Base-by-base conservation (phyloP, 2,329 filamentous ascomycete species). In the Neonectria magnoliae region DNA sequence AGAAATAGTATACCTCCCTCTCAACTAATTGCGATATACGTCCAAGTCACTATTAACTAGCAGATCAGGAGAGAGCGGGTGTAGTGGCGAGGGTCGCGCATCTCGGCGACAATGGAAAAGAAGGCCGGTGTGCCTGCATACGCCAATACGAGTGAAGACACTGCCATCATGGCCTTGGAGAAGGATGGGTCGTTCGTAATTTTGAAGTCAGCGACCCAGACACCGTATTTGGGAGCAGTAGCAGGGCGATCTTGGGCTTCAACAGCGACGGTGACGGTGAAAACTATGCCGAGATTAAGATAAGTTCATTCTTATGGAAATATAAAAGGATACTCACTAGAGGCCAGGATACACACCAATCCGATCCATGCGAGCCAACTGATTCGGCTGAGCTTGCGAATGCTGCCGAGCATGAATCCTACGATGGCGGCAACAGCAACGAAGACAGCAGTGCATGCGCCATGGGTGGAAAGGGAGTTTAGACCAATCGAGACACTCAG, bases 1-100 rank as follows among this genome's bases (percentile, higher is more conserved):
- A 82, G 66, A 74, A 83, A 60, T 78, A 78, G 72, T 83, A 83
- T 5, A 83, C 77, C 0, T 82, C 79, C 77, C 0, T 82, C 79
- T 3, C 75, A 64, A 5, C 68, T 68, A 4, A 80, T 73, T 5
- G 71, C 54, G 16, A 73, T 54, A 44, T 78, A 78, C 16, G 74
- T 76, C 11, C 75, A 44, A 9, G 76, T 66, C 1, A 78, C 64
- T 0, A 57, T 71, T 68, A 13, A 68, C 64, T 57, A 70, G 60
- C 66, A 70, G 6, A 71, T 42, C 5, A 73, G 11, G 2, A 75
- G 62, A 0, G 45, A 27, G 1, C 69, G 68, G 6, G 62, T 71
- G 52, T 70, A 76, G 2, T 64, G 41, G 8, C 47, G 52, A 1
- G 73, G 74, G 14, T 76, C 66, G 4, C 70, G 58, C 74, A 76